Base-by-base conservation (phyloP, 164 flowering plant genomes). In the Akebia trifoliata region DNA sequence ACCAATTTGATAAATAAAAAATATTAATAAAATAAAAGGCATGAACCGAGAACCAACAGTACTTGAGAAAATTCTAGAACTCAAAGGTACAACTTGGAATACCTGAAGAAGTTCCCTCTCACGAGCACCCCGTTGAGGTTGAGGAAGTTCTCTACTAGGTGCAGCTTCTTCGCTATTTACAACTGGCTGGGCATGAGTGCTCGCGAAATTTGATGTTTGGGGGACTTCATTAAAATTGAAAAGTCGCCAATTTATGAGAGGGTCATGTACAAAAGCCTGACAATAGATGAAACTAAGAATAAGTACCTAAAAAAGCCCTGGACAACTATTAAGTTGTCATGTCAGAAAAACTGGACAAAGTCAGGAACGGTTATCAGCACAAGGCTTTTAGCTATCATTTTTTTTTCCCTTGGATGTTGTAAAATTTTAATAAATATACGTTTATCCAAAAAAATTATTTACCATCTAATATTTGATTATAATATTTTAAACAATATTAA, bases 241-340 rank as follows among this genome's bases (percentile, higher is more conserved):
- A 32, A 94, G 93, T 61, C 99, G 80, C 99, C 99, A 94, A 70
- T 94, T 94, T 54, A 94, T 90, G 21, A 94, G 87, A 48, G 99
- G 99, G 61, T 94, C 99, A 54, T 90, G 99, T 50, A 94, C 99
- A 71, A 94, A 94, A 34, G 99, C 97, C 99, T 94, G 84, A 46
- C 74, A 64, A 54, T n/a, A 76, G 34, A 36, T 42, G 26, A 32
- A 35, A 57, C 29, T 4, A 56, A 20, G 21, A 42, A 32, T 48
- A 40, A 47, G 22, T 21, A 65, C 14, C 25, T 24, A 6, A 0
- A 24, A 8, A 55, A 4, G 20, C 6, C 54, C 47, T 47, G 26
- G 54, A 18, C 25, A 3, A n/a, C n/a, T n/a, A n/a, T n/a, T n/a
- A n/a, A n/a, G n/a, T n/a, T n/a, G n/a, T n/a, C n/a, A n/a, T n/a